phyloP scores from a whole-genome alignment of 192 early-diverging fungal genomes.

The Spizellomyces punctatus region DNA sequence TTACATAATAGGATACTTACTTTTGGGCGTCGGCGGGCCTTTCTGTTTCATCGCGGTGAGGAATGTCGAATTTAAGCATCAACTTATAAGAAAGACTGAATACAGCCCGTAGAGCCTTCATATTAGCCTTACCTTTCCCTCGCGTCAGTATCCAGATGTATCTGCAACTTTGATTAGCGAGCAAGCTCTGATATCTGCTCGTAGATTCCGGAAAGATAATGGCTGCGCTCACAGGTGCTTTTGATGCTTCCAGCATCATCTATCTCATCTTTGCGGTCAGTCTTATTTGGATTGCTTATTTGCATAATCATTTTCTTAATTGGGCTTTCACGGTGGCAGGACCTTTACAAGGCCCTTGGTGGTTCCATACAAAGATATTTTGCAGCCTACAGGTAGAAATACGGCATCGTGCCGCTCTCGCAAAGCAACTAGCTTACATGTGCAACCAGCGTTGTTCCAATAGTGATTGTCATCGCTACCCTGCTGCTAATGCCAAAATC shows the following conservation, averaged over 20 bases:
- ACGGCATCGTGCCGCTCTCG: too few species aligned
- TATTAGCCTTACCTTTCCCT: slow-evolving; percentile 23
- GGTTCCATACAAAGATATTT: neutral
- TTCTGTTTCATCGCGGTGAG: slow-evolving; percentile 20
- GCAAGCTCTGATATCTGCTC: too few species aligned
- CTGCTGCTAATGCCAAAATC: slow-evolving; percentile 16
- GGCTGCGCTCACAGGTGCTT: slow-evolving; percentile 30
- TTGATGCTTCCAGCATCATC: slow-evolving; percentile 20
- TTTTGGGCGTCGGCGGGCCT: slow-evolving; percentile 15
- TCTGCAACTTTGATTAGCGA: too few species aligned
- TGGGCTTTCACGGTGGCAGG: neutral
- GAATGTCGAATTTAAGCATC: neutral
- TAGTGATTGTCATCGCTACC: slow-evolving; percentile 8
- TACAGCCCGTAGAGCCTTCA: slow-evolving; percentile 9
- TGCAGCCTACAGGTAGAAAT: neutral
- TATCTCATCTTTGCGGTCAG: slow-evolving; percentile 8
- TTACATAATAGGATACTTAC: slow-evolving; percentile 13
- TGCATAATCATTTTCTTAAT: neutral
- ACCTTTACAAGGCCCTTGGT: neutral
- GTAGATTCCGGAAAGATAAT: slow-evolving; percentile 11
- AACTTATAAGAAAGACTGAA: too few species aligned
- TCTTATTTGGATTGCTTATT: neutral
- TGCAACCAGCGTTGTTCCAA: neutral
- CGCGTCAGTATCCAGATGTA: neutral
- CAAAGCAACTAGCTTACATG: too few species aligned